These are phyloP conservation scores for Rhytidiadelphus loreus DNA, from an alignment of 225 moss, liverwort and hornwort species.

Conservation along the genomic window DNA sequence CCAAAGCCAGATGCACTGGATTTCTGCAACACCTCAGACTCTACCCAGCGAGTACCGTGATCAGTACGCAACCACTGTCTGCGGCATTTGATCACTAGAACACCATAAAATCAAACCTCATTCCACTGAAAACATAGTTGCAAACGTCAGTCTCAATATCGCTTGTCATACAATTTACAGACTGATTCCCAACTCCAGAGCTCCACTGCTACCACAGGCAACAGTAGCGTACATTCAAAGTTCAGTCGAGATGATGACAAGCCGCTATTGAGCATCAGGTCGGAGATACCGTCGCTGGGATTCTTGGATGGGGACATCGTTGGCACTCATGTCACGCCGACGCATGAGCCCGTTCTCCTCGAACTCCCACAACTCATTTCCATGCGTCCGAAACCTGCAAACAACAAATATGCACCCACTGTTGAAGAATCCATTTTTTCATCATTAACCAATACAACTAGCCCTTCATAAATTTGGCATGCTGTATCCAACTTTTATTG, in stretches of 20 bases:
- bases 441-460: not conserved
- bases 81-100: not conserved
- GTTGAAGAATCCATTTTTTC: not conserved
- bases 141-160: not conserved
- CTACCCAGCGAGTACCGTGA: not conserved
- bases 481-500: not conserved
- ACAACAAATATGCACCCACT: not conserved
- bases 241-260: not conserved
- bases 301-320: slow-evolving; percentile 59
- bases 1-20: not conserved
- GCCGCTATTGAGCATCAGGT: not conserved
- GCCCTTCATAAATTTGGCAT: not conserved
- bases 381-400: slow-evolving; percentile 70
- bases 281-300: slow-evolving; percentile 34
- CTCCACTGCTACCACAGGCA: not conserved
- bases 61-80: not conserved
- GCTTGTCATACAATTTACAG: not conserved
- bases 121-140: not conserved
- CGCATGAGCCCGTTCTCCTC: slow-evolving; percentile 83
- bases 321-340: slow-evolving; percentile 88
- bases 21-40: not conserved
- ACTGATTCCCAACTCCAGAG: not conserved
- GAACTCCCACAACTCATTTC: slow-evolving; percentile 90
- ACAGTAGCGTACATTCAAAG: not conserved
- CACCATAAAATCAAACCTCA: not conserved